Evolutionary conservation across 148 eudicot genomes (phyloP).

Genomic region (Nepenthes gracilis): DNA sequence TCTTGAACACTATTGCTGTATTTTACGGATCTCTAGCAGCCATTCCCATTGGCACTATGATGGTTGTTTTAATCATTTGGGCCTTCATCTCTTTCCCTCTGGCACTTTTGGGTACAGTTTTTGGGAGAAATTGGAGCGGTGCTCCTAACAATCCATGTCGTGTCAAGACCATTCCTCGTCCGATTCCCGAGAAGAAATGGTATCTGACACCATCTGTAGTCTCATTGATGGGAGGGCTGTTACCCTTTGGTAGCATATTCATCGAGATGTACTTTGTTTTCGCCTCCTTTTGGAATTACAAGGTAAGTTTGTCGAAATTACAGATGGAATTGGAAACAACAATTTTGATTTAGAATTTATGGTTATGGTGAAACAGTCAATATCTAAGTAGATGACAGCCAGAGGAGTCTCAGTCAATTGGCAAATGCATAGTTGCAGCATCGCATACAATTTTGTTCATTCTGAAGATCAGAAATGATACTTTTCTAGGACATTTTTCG

Average conservation of each 20-base stretch:
- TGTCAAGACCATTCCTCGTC: slow-evolving; percentile 83
- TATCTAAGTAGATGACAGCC: too few relatives aligned
- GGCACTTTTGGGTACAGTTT: slow-evolving; percentile 77
- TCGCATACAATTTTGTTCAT: too few relatives aligned
- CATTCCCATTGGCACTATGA: slow-evolving; percentile 80
- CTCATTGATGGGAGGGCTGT: slow-evolving; percentile 69
- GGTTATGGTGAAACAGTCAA: too few relatives aligned
- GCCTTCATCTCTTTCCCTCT: slow-evolving; percentile 83
- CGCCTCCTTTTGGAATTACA: slow-evolving; percentile 91
- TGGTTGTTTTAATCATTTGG: slow-evolving; percentile 77
- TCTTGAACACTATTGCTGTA: slow-evolving; percentile 69
- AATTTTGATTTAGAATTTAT: background rate
- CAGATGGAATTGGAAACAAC: too few relatives aligned
- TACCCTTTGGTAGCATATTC: slow-evolving; percentile 83
- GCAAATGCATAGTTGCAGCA: too few relatives aligned
- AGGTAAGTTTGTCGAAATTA: slow-evolving; percentile 23
- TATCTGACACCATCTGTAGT: slow-evolving; percentile 75
- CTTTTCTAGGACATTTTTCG: too few relatives aligned
- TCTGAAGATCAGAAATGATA: too few relatives aligned
- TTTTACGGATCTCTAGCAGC: slow-evolving; percentile 85
- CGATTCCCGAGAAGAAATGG: slow-evolving; percentile 92
- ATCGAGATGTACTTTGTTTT: slow-evolving; percentile 76
- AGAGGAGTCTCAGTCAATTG: too few relatives aligned
- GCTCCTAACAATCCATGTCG: slow-evolving; percentile 84
- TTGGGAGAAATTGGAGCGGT: slow-evolving; percentile 82